Conservation (phyloP, 345 rosid species). For the Triadica sebifera region DNA sequence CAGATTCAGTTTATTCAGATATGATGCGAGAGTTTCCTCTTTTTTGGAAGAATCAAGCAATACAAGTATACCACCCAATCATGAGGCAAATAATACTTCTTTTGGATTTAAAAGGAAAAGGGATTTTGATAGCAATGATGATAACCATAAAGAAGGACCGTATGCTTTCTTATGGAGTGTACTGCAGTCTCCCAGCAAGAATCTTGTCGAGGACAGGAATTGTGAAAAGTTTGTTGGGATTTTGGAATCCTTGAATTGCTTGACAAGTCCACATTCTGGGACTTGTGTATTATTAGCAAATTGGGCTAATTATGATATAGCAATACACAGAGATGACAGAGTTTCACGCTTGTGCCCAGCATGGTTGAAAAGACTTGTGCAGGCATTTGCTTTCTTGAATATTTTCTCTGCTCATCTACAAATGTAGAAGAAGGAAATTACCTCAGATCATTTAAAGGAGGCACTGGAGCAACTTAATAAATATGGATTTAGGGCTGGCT, state of each 20-base stretch:
- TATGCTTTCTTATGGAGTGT: conserved; percentile 47
- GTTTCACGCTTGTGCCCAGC: conserved; percentile 60
- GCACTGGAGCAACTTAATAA: conserved; percentile 46
- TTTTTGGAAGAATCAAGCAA: conserved; percentile 27
- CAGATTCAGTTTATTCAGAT: conserved; percentile 57
- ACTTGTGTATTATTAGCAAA: conserved; percentile 47
- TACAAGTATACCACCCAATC: background rate
- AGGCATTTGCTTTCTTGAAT: conserved; percentile 65
- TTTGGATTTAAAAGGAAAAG: conserved; percentile 45
- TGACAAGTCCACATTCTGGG: conserved; percentile 48
- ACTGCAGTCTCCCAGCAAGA: conserved; percentile 39
- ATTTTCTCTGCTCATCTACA: conserved; percentile 49
- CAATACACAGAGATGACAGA: background rate
- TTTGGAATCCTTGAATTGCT: conserved; percentile 58
- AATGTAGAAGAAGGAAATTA: conserved; percentile 38
- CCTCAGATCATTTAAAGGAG: conserved; percentile 39
- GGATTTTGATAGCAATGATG: conserved; percentile 12
- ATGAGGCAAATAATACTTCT: background rate
- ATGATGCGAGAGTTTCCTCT: conserved; percentile 51
- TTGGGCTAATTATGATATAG: conserved; percentile 7
- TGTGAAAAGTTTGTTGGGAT: conserved; percentile 58
- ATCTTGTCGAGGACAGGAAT: conserved; percentile 47
- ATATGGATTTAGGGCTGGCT: conserved; percentile 47
- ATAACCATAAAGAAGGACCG: conserved; percentile 15
- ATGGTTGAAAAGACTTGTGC: conserved; percentile 68